phyloP scores from a whole-genome alignment of 139 green algal genomes.

The Astrephomene gubernaculifera region DNA sequence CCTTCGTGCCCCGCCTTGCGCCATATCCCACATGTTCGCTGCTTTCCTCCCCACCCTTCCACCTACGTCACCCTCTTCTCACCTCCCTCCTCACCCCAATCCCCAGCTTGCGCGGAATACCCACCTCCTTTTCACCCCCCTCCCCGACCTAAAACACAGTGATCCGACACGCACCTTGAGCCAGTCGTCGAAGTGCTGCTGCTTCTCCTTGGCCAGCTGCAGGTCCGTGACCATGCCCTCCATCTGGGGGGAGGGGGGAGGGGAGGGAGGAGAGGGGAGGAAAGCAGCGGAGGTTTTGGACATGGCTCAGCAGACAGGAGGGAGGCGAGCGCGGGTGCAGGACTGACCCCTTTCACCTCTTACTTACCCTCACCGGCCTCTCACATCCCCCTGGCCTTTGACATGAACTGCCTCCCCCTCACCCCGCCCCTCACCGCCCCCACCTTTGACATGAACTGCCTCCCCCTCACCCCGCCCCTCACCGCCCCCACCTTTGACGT shows the following conservation, averaged over 20 bases:
- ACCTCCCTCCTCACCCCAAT: no score
- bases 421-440: no score
- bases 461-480: not conserved
- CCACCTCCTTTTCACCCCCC: no score
- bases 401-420: not conserved
- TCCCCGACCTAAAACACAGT: no score
- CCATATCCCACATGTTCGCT: no score
- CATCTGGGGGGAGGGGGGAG: slow-evolving; percentile 71
- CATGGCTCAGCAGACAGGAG: not conserved
- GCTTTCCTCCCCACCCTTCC: no score
- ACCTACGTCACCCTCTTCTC: no score
- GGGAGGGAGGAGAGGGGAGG: not conserved
- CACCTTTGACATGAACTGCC: not conserved
- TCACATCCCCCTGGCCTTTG: no score
- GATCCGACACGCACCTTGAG: slow-evolving; percentile 35
- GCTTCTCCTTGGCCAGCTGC: slow-evolving; percentile 90
- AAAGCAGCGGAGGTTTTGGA: not conserved
- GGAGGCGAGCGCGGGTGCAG: not conserved
- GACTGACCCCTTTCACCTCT: no score
- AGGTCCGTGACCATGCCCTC: slow-evolving; percentile 98
- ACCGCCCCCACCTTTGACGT: slow-evolving; percentile 80
- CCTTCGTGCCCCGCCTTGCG: no score
- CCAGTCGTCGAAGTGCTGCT: slow-evolving; percentile 89
- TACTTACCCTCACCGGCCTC: no score
- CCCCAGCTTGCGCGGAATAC: no score